A percentile compares a stretch with the other conserved stretches of the same genome.
Conservation (phyloP, 1,284 basidiomycete species). For the Rhodotorula sp. region DNA sequence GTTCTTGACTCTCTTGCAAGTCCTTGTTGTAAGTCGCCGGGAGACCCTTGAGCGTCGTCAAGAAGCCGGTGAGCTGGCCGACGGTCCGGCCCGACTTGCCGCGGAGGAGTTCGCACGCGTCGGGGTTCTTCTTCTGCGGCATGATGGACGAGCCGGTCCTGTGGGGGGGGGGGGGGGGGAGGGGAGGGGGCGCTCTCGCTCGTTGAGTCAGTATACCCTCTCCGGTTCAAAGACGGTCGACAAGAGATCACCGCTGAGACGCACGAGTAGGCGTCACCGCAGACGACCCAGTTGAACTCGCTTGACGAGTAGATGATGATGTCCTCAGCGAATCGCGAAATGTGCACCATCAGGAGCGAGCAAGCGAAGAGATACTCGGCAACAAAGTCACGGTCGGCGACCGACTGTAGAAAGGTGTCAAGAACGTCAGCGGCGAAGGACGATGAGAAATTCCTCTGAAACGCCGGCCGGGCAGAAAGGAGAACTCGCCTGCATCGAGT, state of each 20-base stretch:
- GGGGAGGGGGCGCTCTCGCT: too few species aligned
- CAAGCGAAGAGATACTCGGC: constrained; percentile 97
- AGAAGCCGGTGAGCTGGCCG: constrained; percentile 97
- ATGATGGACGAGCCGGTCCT: constrained; percentile 99
- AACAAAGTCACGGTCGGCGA: constrained; percentile 95
- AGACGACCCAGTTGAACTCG: constrained; percentile 90
- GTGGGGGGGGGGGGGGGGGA: too few species aligned
- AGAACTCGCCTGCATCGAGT: constrained; percentile 69
- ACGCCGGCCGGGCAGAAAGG: too few species aligned
- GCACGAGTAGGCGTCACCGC: constrained; percentile 94
- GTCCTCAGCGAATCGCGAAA: constrained; percentile 93
- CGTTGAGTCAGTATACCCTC: too few species aligned
- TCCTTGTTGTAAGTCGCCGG: constrained; percentile 99
- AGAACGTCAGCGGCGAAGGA: neutral
- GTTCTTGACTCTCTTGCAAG: constrained; percentile 97
- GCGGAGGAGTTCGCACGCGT: constrained; percentile 89
- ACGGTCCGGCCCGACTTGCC: constrained; percentile 94
- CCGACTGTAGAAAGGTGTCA: constrained; percentile 55
- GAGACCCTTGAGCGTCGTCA: constrained; percentile 95
- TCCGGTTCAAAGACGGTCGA: too few species aligned
- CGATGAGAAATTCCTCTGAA: too few species aligned
- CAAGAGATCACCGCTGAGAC: constrained; percentile 28
- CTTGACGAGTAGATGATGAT: constrained; percentile 94
- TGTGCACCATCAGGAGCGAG: constrained; percentile 85
- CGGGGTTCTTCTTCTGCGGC: constrained; percentile 99